These are phyloP conservation scores for Zarea fungicola DNA, from an alignment of 2,329 filamentous ascomycete genomes.

Conservation along the genomic window DNA sequence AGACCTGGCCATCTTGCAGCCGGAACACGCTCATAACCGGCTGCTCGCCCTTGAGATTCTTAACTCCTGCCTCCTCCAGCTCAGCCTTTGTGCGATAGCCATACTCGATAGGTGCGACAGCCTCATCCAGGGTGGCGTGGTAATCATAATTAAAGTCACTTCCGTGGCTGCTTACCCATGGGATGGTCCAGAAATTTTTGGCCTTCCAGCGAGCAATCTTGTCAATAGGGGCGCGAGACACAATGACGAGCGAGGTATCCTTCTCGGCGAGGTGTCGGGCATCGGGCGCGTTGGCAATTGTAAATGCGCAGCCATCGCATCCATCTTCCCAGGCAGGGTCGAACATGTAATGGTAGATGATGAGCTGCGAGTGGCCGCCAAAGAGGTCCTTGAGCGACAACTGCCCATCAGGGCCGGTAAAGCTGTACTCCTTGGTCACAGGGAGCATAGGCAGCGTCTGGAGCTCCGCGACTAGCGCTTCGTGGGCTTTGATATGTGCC, in stretches of 20 bases:
- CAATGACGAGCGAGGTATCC: slow-evolving; percentile 26
- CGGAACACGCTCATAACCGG: slow-evolving; percentile 16
- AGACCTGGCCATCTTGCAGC: not conserved
- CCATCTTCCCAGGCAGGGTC: slow-evolving; percentile 22
- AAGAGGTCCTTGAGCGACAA: slow-evolving; percentile 22
- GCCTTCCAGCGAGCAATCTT: slow-evolving; percentile 28
- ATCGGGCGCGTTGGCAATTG: slow-evolving; percentile 29
- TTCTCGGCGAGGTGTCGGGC: slow-evolving; percentile 26
- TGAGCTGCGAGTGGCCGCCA: slow-evolving; percentile 22
- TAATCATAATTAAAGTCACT: slow-evolving; percentile 31
- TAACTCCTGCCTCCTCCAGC: slow-evolving; percentile 19
- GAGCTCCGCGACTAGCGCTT: slow-evolving; percentile 21
- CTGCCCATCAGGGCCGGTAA: slow-evolving; percentile 24
- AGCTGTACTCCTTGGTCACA: slow-evolving; percentile 25
- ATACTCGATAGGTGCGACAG: slow-evolving; percentile 18
- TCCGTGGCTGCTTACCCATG: slow-evolving; percentile 26
- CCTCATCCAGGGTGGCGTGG: slow-evolving; percentile 22
- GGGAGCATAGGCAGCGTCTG: slow-evolving; percentile 29
- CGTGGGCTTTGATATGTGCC: slow-evolving; percentile 16
- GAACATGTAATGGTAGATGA: slow-evolving; percentile 38
- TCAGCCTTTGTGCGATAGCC: slow-evolving; percentile 10
- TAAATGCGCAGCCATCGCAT: slow-evolving; percentile 29
- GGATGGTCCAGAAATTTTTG: slow-evolving; percentile 31
- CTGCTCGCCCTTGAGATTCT: slow-evolving; percentile 19
- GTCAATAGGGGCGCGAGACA: slow-evolving; percentile 28